Evolutionary conservation across 2,329 filamentous ascomycete species (phyloP), one percentile per base, ranked within the genome.

Genomic region (Curvularia hawaiiensis): DNA sequence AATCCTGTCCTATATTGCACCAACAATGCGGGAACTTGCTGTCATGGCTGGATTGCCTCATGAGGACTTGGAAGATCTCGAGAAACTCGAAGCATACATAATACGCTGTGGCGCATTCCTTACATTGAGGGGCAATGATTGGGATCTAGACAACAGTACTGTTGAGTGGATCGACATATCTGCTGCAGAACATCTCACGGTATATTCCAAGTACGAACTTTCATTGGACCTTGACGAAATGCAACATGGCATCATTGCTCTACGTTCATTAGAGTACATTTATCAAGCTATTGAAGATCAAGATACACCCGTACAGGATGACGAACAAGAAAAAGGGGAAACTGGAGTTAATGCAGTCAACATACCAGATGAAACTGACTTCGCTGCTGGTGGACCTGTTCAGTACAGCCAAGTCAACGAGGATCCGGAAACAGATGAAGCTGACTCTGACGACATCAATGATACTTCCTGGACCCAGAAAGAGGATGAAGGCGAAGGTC

Each of bases 191-290:
- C 63, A 68, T 54, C 56, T 69, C 9, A 48, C 64, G 44, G 45
- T 57, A 40, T 64, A 60, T 31, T 64, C 65, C 14, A 67, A 61
- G 46, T 60, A 68, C 20, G 58, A 59, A 28, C 56, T 69, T 6
- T 54, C 55, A 10, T 41, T 68, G 18, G 63, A 65, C 18, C 56
- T 63, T 1, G 44, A 54, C 20, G 56, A 66, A 26, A 56, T 69
- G 58, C 67, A 69, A 44, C 62, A 69, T 45, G 65, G 63, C 8
- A 68, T 67, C 30, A 68, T 68, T 43, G 66, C 65, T n/a, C 60
- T 68, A 3, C 60, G 65, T 18, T 68, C 60, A 16, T 51, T 69
- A 14, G 61, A 65, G 31, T 65, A 65, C 39, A 58, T 65, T 3
- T 62, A 62, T 30, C 41, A 59, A 22, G 40, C 49, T 10, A 58